Base-by-base conservation (phyloP, 345 rosid genomes). In the Corchorus olitorius region DNA sequence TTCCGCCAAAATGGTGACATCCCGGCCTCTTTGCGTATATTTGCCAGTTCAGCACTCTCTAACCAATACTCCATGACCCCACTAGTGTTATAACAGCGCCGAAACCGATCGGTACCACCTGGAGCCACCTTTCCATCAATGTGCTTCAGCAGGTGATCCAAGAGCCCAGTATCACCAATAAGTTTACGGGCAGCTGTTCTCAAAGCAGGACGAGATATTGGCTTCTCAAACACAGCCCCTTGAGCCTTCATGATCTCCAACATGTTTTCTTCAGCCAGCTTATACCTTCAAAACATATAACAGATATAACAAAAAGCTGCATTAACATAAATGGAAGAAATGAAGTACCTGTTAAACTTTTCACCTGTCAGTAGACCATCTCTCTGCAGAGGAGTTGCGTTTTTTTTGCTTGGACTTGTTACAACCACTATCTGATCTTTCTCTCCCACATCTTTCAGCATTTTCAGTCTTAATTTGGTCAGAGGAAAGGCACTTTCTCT, bases 31-130 rank as follows among this genome's bases (percentile, higher is more conserved):
- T 63, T 87, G 75, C 86, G 88, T 49, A 87, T 82, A 71, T 89
- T 83, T 79, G 82, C 82, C 73, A 92, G 78, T 75, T 93, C 96
- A 70, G 97, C 91, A 85, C 84, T 89, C 85, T 95, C 99, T 46
- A 95, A 86, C 99, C 99, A 95, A 74, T 91, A 95, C 78, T 90
- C 88, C 97, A 95, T 91, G 41, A 78, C 75, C 61, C 99, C 99
- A 53, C 87, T 83, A 0, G 98, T 88, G 78, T 91, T 92, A 83
- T 89, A 87, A 84, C 97, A 91, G 70, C 99, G 91, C 68, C 97
- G 84, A 79, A 90, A 93, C 64, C 99, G 86, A 71, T 93, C 94
- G 37, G 78, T 64, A 79, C 98, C 98, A 72, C 90, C 89, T 7
- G 98, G 97, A 14, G 98, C 95, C 52, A 95, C 92, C 75, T 86